Evolutionary conservation across 2,329 filamentous ascomycete species (phyloP).

Genomic region (Aspergillus pseudoterreus): DNA sequence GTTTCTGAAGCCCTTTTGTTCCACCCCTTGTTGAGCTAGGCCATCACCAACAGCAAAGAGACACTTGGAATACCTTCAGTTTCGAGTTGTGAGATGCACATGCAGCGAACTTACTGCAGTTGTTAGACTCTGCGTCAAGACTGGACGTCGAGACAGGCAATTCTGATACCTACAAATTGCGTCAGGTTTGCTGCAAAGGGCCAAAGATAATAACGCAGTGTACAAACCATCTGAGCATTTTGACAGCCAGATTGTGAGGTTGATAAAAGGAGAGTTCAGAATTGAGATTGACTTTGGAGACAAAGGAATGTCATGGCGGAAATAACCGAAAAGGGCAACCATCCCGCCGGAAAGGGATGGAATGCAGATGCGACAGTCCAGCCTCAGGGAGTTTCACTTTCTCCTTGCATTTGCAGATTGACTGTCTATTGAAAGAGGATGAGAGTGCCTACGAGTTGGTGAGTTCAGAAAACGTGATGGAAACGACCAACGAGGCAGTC

Average conservation of each 20-base stretch:
- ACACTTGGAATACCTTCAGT: background rate
- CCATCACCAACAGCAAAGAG: constrained; percentile 15
- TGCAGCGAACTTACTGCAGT: constrained; percentile 8
- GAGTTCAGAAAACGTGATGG: too few species aligned
- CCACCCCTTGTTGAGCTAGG: constrained; percentile 15
- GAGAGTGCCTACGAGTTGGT: too few species aligned
- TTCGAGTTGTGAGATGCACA: background rate
- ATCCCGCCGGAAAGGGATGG: background rate
- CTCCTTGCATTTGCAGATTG: too few species aligned
- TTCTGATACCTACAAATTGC: constrained; percentile 10
- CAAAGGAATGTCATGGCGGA: background rate
- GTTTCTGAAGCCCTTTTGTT: constrained; percentile 6
- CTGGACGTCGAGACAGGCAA: constrained; percentile 10
- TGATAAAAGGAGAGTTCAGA: too few species aligned
- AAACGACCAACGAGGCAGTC: too few species aligned
- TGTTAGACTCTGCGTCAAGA: constrained; percentile 14
- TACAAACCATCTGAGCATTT: background rate
- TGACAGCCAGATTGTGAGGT: background rate
- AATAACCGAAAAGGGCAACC: background rate
- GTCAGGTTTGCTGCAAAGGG: too few species aligned
- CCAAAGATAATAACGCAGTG: too few species aligned
- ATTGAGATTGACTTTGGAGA: background rate
- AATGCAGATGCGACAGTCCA: background rate
- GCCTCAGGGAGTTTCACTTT: background rate
- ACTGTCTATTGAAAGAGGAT: too few species aligned